Evolutionary conservation across 441 rosid species (phyloP), one percentile per base, ranked within the genome.

Genomic region (Bruguiera hainesii): DNA sequence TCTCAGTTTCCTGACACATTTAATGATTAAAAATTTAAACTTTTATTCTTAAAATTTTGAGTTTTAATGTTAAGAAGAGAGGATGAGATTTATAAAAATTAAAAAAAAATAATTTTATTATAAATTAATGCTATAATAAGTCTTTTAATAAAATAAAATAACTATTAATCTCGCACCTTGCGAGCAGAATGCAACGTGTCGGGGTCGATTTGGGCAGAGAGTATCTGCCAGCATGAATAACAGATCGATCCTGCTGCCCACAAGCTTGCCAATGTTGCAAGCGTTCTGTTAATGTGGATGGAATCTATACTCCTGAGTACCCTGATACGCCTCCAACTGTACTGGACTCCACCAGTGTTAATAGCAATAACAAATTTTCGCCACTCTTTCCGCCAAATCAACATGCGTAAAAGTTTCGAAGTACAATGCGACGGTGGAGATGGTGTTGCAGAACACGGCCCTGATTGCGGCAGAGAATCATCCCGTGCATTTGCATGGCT

Each of bases 401-500:
- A 89, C 94, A 3, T 86, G 79, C 6, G 87, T 85, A 5, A 89
- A 79, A 77, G 77, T 78, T 50, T 26, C 89, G 57, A 88, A 84
- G 76, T 94, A 71, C 72, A 91, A 91, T 16, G 9, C 92, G 8
- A 87, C 90, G 20, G 89, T 89, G 61, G 86, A 94, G 75, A 71
- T 91, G 30, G 84, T 94, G 61, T 13, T 88, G 4, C 98, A 91
- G 66, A 84, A 91, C 83, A 88, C 89, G 0, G 89, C 90, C n/a
- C 63, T 94, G 31, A 0, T 89, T 0, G 81, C 64, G 0, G 70
- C 75, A 0, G 99, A 94, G 86, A 89, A 64, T 67, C 99, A 91
- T 68, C 99, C 99, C 0, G 88, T 91, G 78, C 99, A 94, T 42
- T 21, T 94, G 10, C 99, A 94, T 50, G 98, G 98, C 2, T 82